Base-by-base conservation (phyloP, 1,284 basidiomycete genomes). In the Albatrellus sp. region DNA sequence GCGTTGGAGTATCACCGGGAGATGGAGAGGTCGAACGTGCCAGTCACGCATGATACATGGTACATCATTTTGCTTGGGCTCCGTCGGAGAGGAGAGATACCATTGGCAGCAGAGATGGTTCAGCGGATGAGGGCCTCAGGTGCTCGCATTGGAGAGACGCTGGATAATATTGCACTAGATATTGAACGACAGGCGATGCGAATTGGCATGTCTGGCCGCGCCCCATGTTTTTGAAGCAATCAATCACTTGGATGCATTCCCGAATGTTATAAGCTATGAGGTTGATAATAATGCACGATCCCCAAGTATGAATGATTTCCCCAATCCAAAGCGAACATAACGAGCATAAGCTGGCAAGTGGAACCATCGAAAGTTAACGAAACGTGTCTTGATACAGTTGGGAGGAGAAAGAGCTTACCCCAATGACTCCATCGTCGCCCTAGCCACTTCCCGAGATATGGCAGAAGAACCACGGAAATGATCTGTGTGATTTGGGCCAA, bases 401-500 rank as follows among this genome's bases (percentile, higher is more conserved):
- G 44, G 32, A 49, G 35, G 11, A 34, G 13, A 70, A 28, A 10
- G 8, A 11, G 28, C 83, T 60, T 54, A 92, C 88, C 73, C 79
- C 85, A 88, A 58, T 90, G 76, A 53, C 85, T 88, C 73, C 83
- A 88, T 58, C 75, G 76, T 53, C 91, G 71, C 30, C 91, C 91
- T 36, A 90, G 61, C 77, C 82, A 93, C 60, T 89, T 92, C 39
- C 91, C 91, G 48, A 91, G 61, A 65, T 82, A 85, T 2, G 91
- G 91, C 46, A 94, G 68, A 42, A 93, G 66, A 36, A 93, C 79
- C 48, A 90, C 69, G 36, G 84, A 76, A 46, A 90, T 61, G 24
- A 94, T 73, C 54, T 88, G 74, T 57, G 88, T 79, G 39, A 96
- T 72, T 60, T 96, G 89, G 50, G 77, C 66, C 44, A 94, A 56